Evolutionary conservation across 352 stramenopile genomes (phyloP).

Genomic region (Phytophthora colocasiae): DNA sequence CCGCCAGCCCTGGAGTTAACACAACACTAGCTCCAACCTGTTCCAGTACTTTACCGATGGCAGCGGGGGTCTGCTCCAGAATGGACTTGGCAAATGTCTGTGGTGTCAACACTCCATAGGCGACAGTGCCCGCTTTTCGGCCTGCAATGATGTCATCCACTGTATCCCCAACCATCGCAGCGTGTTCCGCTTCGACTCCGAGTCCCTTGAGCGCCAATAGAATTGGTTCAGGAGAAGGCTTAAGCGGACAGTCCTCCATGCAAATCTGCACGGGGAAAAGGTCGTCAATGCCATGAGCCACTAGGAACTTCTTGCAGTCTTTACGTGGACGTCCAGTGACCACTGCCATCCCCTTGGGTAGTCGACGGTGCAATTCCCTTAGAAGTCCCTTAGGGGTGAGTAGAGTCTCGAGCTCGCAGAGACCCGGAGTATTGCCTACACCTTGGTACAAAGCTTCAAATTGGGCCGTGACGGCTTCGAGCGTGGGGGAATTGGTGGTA

Average conservation of each 20-base stretch:
- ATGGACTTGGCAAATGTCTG: constrained; percentile 84
- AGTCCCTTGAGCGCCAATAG: constrained; percentile 85
- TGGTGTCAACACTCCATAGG: constrained; percentile 89
- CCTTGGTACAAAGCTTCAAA: constrained; percentile 98
- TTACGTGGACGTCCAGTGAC: constrained; percentile 93
- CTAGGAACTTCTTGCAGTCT: constrained; percentile 95
- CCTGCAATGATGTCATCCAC: constrained; percentile 95
- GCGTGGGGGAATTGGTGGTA: constrained; percentile 44
- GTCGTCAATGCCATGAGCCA: constrained; percentile 77
- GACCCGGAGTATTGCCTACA: constrained; percentile 56
- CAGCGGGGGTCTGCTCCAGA: constrained; percentile 60
- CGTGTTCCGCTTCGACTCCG: constrained; percentile 71
- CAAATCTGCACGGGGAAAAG: constrained; percentile 93
- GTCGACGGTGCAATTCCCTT: constrained; percentile 78
- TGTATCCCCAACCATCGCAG: constrained; percentile 96
- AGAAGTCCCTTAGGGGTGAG: constrained; percentile 90
- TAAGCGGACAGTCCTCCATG: constrained; percentile 96
- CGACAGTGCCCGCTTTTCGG: constrained; percentile 67
- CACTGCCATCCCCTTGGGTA: constrained; percentile 90
- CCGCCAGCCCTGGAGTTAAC: constrained; percentile 73
- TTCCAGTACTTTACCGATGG: constrained; percentile 61
- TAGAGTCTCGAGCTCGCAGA: constrained; percentile 93
- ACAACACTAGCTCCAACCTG: constrained; percentile 67
- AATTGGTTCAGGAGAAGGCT: constrained; percentile 94
- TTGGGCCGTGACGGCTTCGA: constrained; percentile 92